These are phyloP conservation scores for Mariannaea elegans DNA, from an alignment of 2,329 filamentous ascomycete species.

Conservation along the genomic window DNA sequence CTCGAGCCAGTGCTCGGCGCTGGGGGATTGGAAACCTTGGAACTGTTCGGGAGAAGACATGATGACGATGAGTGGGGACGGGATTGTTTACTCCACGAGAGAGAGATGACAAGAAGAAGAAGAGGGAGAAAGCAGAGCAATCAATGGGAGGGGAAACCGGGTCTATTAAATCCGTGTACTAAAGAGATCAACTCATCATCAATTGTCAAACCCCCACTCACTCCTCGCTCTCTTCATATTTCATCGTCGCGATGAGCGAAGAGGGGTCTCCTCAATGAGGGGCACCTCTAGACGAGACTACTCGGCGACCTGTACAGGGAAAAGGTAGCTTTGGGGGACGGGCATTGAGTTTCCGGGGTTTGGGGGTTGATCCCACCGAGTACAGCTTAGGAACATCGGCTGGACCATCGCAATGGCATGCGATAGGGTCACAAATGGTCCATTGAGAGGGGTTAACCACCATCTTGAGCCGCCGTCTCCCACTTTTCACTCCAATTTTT, in stretches of 20 bases:
- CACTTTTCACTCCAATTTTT: constrained; percentile 2
- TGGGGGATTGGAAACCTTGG: constrained; percentile 67
- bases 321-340: constrained; percentile 19
- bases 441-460: constrained; percentile 20
- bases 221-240: not conserved
- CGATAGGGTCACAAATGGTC: constrained; percentile 27
- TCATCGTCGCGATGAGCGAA: not conserved
- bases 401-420: constrained; percentile 27
- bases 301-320: not conserved
- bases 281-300: not conserved
- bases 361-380: constrained; percentile 34
- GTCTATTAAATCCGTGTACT: constrained; percentile 5
- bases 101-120: not conserved
- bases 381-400: constrained; percentile 15
- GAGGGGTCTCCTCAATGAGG: not conserved
- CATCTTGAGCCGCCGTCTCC: constrained; percentile 20
- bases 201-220: not conserved
- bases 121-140: not conserved
- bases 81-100: not conserved
- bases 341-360: constrained; percentile 17
- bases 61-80: constrained; percentile 43
- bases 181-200: not conserved
- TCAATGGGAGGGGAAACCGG: not conserved
- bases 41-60: constrained; percentile 69
- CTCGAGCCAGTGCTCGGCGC: constrained; percentile 63